Base-by-base conservation (phyloP, 2,329 filamentous ascomycete species). In the Massarina eburnea region DNA sequence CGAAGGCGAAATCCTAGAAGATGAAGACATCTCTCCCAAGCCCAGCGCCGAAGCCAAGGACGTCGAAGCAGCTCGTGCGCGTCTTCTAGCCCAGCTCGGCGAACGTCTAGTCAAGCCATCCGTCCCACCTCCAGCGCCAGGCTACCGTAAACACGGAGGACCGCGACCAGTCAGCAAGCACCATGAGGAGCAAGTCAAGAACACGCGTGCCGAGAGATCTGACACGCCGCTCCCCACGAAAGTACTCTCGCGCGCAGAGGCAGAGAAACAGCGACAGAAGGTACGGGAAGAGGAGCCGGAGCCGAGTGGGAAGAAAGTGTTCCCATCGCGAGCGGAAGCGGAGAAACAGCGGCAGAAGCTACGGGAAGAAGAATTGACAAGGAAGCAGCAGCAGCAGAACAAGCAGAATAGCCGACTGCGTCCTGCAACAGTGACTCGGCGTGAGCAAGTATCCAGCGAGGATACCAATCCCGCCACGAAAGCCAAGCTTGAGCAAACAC, bases 61-160 rank as follows among this genome's bases (percentile, higher is more conserved):
- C 37, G 76, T 82, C 51, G 78, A 80, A 49, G 67, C 75, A 41
- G 76, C 76, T 27, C 77, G 77, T 60, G 72, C 70, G 18, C 71
- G 73, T 33, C 62, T 80, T 29, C 70, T 76, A 49, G 69, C 70
- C 26, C 67, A 65, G 46, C 55, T 78, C 6, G 66, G 61, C 10
- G 66, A 71, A 20, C 62, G 46, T 46, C 61, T 61, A 39, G 52
- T 62, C 45, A 58, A 55, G 30, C 43, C 58, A 9, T 47, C 49
- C 15, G 37, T 55, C 18, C 54, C 54, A 8, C 19, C 43, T 20
- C 37, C 29, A 4, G 26, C n/a, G 18, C 19, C 21, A 12, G 29
- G 26, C n/a, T 20, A 26, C 12, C 17, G 35, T 17, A 17, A 12
- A 4, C 26, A 43, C 15, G 37, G 18, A 9, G 15, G 12, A 30